Evolutionary conservation across 2,329 filamentous ascomycete genomes (phyloP), one percentile per base, ranked within the genome.

Genomic region (Epichloe bromicola): DNA sequence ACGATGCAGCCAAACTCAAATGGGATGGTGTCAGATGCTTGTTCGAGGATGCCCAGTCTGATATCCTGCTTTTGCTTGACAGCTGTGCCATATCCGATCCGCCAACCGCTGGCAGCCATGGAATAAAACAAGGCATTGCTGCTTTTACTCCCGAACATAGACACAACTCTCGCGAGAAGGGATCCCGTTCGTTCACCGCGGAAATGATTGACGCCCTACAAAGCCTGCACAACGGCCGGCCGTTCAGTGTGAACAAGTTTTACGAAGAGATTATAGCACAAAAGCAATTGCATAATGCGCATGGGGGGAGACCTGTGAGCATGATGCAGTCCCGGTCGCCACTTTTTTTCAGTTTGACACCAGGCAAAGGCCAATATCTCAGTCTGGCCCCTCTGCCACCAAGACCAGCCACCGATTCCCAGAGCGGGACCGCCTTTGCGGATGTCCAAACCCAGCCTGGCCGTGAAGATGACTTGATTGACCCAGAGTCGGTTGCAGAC

Each of bases 11-110:
- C 34, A 80, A 74, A 62, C 66, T 84, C 30, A 82, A 77, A 58
- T 84, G 80, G 80, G 74, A 76, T 56, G 76, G 76, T n/a, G 71
- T 84, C 2, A 74, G 78, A 51, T 80, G 75, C 59, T 65, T 82
- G 15, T 73, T 84, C 48, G 79, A 83, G 55, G 79, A 83, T 61
- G 74, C 77, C 2, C 74, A 76, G 54, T 80, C 79, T 4, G 80
- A 84, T 61, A 78, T 83, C 37, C 69, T 84, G 14, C 65, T 84
- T 5, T 65, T 84, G 12, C 69, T 84, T 26, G 80, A 84, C 61
- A 78, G 76, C n/a, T 82, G 78, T 59, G 73, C 75, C 11, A 62
- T 74, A n/a, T 70, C 72, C 33, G 75, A 82, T 54, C 67, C 70
- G 11, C 66, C 73, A 1, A 64, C 71, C 48, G 67, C 72, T 4